phyloP scores from a whole-genome alignment of 495 filamentous ascomycete genomes.

The Penicillium macrosclerotiorum region DNA sequence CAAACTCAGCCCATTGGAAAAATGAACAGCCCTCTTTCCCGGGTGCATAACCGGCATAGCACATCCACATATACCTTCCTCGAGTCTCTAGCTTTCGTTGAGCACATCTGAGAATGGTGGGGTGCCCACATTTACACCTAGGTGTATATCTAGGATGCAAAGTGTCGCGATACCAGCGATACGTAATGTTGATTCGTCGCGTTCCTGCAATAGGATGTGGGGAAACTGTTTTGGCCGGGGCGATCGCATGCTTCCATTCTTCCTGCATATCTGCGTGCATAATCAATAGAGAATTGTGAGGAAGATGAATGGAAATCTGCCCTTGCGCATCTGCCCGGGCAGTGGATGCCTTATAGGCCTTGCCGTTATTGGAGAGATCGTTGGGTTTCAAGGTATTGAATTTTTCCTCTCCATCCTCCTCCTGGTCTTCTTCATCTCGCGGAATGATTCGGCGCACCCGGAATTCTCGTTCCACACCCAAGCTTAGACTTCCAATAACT shows the following conservation, averaged over 20 bases:
- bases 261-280: conserved; percentile 87
- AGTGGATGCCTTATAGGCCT: conserved; percentile 16
- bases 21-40: conserved; percentile 75
- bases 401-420: conserved; percentile 18
- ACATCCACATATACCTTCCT: conserved; percentile 94
- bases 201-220: conserved; percentile 80
- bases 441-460: conserved; percentile 73
- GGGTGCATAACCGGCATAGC: conserved; percentile 71
- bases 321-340: conserved; percentile 62
- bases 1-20: conserved; percentile 88
- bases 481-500: conserved; percentile 83
- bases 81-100: conserved; percentile 70
- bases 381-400: conserved; percentile 1
- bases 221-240: conserved; percentile 68
- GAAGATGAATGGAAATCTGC: conserved; percentile 86
- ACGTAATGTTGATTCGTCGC: conserved; percentile 87
- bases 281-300: conserved; percentile 86
- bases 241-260: conserved; percentile 62
- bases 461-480: conserved; percentile 90
- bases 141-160: conserved; percentile 66
- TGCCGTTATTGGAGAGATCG: not conserved
- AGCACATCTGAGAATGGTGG: conserved; percentile 73
- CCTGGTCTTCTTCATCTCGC: conserved; percentile 51
- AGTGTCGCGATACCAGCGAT: conserved; percentile 75
- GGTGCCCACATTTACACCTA: conserved; percentile 63